Conservation (phyloP, 768 basidiomycete genomes). For the Lactarius psammicola region DNA sequence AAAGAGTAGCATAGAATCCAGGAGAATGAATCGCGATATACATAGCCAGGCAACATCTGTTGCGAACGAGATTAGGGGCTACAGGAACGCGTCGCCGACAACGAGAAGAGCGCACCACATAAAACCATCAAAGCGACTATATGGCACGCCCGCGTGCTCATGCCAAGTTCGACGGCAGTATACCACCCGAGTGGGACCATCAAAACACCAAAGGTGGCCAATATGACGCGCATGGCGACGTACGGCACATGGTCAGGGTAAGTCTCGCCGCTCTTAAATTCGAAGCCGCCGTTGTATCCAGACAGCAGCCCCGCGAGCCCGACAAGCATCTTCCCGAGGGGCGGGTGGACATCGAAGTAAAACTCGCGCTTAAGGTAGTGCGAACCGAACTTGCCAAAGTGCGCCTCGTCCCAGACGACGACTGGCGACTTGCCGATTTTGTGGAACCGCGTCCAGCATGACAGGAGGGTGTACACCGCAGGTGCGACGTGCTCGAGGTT, state of each 20-base stretch:
- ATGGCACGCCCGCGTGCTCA: constrained; percentile 88
- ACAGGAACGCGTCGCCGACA: not conserved
- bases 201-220: constrained; percentile 91
- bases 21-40: constrained; percentile 94
- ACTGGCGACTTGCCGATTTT: constrained; percentile 80
- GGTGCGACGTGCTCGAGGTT: constrained; percentile 78
- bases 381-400: constrained; percentile 98
- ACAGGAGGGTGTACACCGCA: constrained; percentile 84
- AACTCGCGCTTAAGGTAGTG: constrained; percentile 99
- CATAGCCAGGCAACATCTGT: constrained; percentile 96
- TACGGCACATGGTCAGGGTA: constrained; percentile 88
- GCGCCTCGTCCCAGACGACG: constrained; percentile 99
- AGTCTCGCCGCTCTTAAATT: constrained; percentile 87
- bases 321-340: constrained; percentile 98
- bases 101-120: constrained; percentile 54
- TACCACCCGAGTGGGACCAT: constrained; percentile 98
- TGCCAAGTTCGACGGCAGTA: constrained; percentile 89
- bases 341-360: constrained; percentile 99
- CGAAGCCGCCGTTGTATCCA: constrained; percentile 89
- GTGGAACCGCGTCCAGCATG: constrained; percentile 94
- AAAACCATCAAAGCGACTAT: constrained; percentile 92
- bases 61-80: not conserved
- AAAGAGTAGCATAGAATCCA: constrained; percentile 98
- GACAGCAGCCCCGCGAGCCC: constrained; percentile 87
- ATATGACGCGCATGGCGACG: constrained; percentile 91